phyloP scores from a whole-genome alignment of 2,329 filamentous ascomycete species.

The Epichloe sp. region DNA sequence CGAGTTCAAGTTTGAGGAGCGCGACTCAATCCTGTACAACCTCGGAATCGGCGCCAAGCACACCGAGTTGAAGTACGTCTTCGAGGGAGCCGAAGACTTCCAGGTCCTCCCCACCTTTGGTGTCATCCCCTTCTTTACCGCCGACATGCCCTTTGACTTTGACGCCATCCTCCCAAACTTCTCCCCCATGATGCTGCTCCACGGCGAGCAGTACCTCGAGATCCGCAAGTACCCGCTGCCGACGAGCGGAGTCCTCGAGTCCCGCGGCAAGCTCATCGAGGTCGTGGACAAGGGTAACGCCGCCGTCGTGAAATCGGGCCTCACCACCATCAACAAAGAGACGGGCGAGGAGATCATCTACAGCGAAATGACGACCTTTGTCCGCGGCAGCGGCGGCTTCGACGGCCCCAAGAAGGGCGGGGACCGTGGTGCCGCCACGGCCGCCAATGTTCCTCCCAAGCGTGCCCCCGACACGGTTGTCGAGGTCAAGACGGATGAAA shows the following conservation, averaged over 20 bases:
- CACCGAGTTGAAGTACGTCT: conserved; percentile 75
- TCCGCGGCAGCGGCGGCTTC: conserved; percentile 83
- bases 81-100: conserved; percentile 84
- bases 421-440: conserved; percentile 70
- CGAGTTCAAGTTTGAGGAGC: conserved; percentile 71
- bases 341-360: conserved; percentile 90
- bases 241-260: conserved; percentile 64
- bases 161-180: conserved; percentile 87
- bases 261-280: conserved; percentile 71
- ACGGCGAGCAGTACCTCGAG: conserved; percentile 97
- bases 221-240: conserved; percentile 85
- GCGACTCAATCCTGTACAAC: conserved; percentile 90
- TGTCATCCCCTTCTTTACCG: conserved; percentile 87
- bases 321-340: conserved; percentile 70
- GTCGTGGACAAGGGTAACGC: conserved; percentile 93
- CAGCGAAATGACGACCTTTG: conserved; percentile 89
- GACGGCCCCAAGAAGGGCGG: conserved; percentile 65
- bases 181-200: conserved; percentile 97
- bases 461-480: conserved; percentile 68
- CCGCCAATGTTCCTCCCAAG: conserved; percentile 63
- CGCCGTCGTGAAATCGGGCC: conserved; percentile 67
- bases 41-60: conserved; percentile 86
- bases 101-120: conserved; percentile 90
- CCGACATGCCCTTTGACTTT: conserved; percentile 65
- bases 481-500: conserved; percentile 74